A percentile compares a stretch with the other conserved stretches of the same genome.
These are phyloP conservation scores for Copromyces sp. DNA, from an alignment of 495 filamentous ascomycete species.

Conservation along the genomic window DNA sequence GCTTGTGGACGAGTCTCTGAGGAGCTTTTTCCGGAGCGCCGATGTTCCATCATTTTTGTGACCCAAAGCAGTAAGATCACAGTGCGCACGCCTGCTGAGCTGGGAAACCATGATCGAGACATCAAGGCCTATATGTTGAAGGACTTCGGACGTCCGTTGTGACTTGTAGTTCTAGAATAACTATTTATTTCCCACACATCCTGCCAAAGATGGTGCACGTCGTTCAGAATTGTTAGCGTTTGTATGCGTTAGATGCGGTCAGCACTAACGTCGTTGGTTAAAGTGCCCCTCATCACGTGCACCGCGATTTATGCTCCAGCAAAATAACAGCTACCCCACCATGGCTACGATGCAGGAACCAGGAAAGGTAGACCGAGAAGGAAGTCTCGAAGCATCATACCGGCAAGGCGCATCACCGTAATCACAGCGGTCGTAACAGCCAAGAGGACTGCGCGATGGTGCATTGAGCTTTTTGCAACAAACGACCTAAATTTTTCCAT, in stretches of 20 bases:
- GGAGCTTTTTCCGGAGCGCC: background rate
- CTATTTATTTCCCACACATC: no score
- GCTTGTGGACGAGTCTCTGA: background rate
- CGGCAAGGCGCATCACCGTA: background rate
- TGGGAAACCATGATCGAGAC: background rate
- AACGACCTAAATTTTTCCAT: background rate
- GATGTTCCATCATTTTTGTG: background rate
- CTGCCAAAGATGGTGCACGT: background rate
- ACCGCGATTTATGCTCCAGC: background rate
- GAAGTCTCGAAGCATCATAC: background rate
- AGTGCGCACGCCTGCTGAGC: background rate
- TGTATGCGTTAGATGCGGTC: background rate
- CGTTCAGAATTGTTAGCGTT: background rate
- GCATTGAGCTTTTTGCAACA: background rate
- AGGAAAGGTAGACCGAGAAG: background rate
- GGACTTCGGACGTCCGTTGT: no score
- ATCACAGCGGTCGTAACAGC: background rate
- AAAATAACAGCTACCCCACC: background rate
- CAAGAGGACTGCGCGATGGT: background rate
- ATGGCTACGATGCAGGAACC: background rate
- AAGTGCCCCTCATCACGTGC: conserved; percentile 15
- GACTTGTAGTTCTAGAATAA: no score
- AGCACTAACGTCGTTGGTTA: background rate
- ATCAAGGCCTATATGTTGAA: background rate
- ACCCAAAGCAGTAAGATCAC: background rate